Base-by-base conservation (phyloP, 2,329 filamentous ascomycete genomes). In the Sporothrix pallida region DNA sequence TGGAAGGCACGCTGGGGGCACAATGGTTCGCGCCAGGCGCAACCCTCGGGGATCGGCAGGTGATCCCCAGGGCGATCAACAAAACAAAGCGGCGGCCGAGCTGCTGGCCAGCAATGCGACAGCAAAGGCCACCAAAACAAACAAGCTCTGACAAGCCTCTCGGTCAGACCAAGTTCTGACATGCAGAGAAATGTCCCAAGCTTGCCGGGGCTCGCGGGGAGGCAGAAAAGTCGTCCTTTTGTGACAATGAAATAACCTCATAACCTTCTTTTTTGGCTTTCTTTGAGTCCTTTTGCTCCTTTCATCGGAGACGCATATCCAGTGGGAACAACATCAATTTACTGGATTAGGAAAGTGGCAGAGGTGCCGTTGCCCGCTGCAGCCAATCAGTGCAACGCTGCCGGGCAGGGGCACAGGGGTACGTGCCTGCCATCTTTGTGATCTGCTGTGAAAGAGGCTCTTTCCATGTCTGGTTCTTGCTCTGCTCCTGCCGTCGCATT, bases 341-440 rank as follows among this genome's bases (percentile, higher is more conserved):
- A 62, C 72, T 31, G 12, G 2, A 77, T 76, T 15, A 79, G 78
- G 63, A 71, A 70, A 70, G 65, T 73, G 31, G 31, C 15, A 52
- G 15, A 7, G 26, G 46, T 15, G 13, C 37, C 42, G n/a, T 26
- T 23, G 12, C 10, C 17, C 12, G 31, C 9, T 26, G 54, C 52
- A 67, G 58, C 72, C 72, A 71, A 73, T 65, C 56, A 65, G 44
- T 52, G 23, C 46, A 37, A 50, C 20, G 15, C 46, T 46, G 26
- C 42, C 31, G 17, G 15, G 31, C 67, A 48, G 42, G 62, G 62
- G n/a, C 31, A 37, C 31, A 37, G 31, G 31, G 31, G 31, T 37
- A 7, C 31, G 31, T 37, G 31, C 31, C 31, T 37, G 31, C 31
- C 31, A 37, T 37, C 31, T 37, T 37, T 37, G 31, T 37, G 31